Percentiles rank a stretch among this genome's conserved stretches.
These are phyloP conservation scores for Penicillium verrucosum DNA, from an alignment of 2,329 filamentous ascomycete species.

Conservation along the genomic window DNA sequence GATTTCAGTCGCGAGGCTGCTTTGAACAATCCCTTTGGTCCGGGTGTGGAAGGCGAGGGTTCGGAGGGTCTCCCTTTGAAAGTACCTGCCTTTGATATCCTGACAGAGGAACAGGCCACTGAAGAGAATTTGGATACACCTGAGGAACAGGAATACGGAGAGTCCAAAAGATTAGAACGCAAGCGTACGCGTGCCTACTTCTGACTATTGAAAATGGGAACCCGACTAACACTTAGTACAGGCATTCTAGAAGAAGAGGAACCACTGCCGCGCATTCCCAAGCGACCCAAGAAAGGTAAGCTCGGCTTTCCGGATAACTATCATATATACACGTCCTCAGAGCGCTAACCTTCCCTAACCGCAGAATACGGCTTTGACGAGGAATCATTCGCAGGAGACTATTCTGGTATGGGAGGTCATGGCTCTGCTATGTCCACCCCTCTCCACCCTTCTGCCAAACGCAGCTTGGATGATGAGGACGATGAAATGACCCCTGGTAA, in stretches of 20 bases:
- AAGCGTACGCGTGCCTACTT: conserved; percentile 36
- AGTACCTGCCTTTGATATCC: conserved; percentile 46
- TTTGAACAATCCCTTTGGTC: conserved; percentile 84
- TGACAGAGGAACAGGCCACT: conserved; percentile 50
- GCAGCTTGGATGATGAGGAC: conserved; percentile 41
- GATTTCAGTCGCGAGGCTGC: conserved; percentile 88
- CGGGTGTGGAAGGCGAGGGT: conserved; percentile 44
- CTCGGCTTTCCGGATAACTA: not conserved
- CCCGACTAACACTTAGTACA: conserved; percentile 19
- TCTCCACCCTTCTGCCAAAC: conserved; percentile 37
- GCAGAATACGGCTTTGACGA: conserved; percentile 34
- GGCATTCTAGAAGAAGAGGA: conserved; percentile 50
- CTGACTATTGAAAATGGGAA: not conserved
- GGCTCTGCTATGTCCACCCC: conserved; percentile 38
- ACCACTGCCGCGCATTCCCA: conserved; percentile 42
- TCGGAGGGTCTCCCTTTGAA: conserved; percentile 46
- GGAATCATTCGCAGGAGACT: conserved; percentile 32
- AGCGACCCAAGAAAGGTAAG: conserved; percentile 45
- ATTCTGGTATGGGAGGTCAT: conserved; percentile 28
- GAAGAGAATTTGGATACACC: conserved; percentile 50
- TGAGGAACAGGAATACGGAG: conserved; percentile 49
- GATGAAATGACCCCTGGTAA: conserved; percentile 39
- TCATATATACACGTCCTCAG: not conserved
- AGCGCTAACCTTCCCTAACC: conserved; percentile 2
- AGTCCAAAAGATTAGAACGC: conserved; percentile 48